Percentiles rank a stretch among this genome's conserved stretches.
These are phyloP conservation scores for Chlorella sp. DNA, from an alignment of 139 green algal genomes.

Conservation along the genomic window DNA sequence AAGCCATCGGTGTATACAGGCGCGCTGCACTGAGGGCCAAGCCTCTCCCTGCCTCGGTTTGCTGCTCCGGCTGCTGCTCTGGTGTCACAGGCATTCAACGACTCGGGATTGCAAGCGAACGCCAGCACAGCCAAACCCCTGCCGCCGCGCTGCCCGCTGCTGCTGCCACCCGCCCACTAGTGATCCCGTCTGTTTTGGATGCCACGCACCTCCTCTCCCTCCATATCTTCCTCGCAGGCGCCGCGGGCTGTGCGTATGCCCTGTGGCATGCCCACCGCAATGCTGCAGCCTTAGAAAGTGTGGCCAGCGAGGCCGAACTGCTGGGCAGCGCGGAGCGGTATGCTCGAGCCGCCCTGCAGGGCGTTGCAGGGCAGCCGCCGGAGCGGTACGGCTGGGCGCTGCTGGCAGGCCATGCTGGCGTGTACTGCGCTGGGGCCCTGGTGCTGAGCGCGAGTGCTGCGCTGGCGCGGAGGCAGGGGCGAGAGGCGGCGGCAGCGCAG, in stretches of 20 bases:
- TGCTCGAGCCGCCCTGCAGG: neutral
- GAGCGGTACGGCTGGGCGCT: conserved; percentile 2
- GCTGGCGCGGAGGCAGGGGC: too few relatives aligned
- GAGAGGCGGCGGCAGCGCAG: neutral
- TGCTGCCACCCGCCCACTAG: too few relatives aligned
- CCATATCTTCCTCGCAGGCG: neutral
- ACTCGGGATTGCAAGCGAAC: too few relatives aligned
- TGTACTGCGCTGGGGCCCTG: conserved; percentile 16
- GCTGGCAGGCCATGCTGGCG: conserved; percentile 29
- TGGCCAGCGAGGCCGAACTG: neutral
- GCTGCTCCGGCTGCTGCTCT: neutral
- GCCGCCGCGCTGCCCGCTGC: too few relatives aligned
- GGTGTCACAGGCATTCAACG: too few relatives aligned
- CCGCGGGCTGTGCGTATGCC: conserved; percentile 13
- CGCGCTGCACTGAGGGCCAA: neutral
- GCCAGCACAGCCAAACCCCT: too few relatives aligned
- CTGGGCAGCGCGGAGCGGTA: neutral
- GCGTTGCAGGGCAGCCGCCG: neutral
- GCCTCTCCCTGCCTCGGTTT: neutral
- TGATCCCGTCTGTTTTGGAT: too few relatives aligned
- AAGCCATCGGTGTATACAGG: conserved; percentile 24
- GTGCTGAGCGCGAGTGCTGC: neutral
- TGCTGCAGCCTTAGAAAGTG: neutral
- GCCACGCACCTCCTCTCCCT: too few relatives aligned
- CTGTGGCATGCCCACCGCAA: conserved; percentile 8